Evolutionary conservation across 768 basidiomycete genomes (phyloP).

Genomic region (Pisolithus tinctorius): DNA sequence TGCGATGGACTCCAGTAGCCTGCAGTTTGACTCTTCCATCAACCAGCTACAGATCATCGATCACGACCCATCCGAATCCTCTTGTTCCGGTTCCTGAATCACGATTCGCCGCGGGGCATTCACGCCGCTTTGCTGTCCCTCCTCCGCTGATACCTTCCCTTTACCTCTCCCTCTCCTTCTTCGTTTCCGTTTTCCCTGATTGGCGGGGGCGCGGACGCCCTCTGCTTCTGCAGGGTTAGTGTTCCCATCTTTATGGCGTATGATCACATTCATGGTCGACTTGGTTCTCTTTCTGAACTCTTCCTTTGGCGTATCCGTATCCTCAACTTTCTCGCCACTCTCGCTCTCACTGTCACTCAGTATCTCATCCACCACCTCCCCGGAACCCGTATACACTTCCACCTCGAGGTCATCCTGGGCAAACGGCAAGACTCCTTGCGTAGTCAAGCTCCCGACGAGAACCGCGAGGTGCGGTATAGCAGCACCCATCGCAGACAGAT

Average conservation of each 20-base stretch:
- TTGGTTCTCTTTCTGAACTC: slow-evolving; percentile 57
- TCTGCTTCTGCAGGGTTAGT: slow-evolving; percentile 5
- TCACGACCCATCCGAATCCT: slow-evolving; percentile 29
- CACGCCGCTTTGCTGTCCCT: slow-evolving; percentile 1
- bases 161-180: slow-evolving; percentile 6
- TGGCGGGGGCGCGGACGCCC: background rate
- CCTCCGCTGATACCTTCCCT: slow-evolving; percentile 3
- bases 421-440: slow-evolving; percentile 64
- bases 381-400: slow-evolving; percentile 60
- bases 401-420: slow-evolving; percentile 53
- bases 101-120: slow-evolving; percentile 23
- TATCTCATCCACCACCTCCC: slow-evolving; percentile 74
- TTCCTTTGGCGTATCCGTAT: slow-evolving; percentile 51
- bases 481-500: slow-evolving; percentile 80
- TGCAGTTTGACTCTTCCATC: background rate
- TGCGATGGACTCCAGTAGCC: background rate
- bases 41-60: background rate
- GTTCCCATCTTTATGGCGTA: slow-evolving; percentile 52
- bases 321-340: slow-evolving; percentile 60
- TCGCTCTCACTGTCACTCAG: slow-evolving; percentile 39
- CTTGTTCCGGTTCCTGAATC: slow-evolving; percentile 39
- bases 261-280: slow-evolving; percentile 54
- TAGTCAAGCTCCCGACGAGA: slow-evolving; percentile 52
- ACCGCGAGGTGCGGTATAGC: slow-evolving; percentile 79
- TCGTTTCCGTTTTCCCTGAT: background rate